Conservation (phyloP, 306 rosid species). For the Notholithocarpus densiflorus region DNA sequence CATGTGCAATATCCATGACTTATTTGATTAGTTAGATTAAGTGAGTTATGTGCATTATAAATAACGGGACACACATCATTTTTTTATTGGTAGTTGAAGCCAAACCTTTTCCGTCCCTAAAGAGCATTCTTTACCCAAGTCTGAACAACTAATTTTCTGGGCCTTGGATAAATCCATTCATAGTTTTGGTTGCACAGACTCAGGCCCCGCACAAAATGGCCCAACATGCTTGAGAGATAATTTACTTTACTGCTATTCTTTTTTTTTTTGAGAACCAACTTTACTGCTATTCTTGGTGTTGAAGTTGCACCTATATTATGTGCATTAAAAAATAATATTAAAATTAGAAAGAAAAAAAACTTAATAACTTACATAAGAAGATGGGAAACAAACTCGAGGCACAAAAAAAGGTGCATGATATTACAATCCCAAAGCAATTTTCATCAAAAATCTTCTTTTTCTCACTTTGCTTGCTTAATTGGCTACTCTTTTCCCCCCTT, state of each 20-base stretch:
- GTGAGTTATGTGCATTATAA: too few species aligned
- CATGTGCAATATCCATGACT: too few species aligned
- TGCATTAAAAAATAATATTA: neutral
- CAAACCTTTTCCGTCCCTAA: too few species aligned
- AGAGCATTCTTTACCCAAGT: too few species aligned
- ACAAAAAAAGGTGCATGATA: neutral
- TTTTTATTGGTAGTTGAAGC: too few species aligned
- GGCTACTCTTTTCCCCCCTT: neutral
- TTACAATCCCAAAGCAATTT: slow-evolving; percentile 8
- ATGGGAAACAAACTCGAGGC: neutral
- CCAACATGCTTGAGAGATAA: neutral
- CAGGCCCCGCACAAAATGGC: neutral
- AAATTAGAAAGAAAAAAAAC: neutral
- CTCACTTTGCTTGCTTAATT: slow-evolving; percentile 16
- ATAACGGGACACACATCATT: too few species aligned
- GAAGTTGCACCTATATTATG: neutral
- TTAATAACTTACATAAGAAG: neutral
- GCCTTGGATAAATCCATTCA: too few species aligned
- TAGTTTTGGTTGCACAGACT: neutral
- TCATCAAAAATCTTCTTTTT: neutral
- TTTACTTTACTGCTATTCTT: neutral
- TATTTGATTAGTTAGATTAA: too few species aligned
- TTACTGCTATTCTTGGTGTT: neutral
- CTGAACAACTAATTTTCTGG: too few species aligned
- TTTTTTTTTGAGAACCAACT: too few species aligned